Evolutionary conservation across 345 rosid genomes (phyloP), one percentile per base, ranked within the genome.

Genomic region (Populus deltoides): DNA sequence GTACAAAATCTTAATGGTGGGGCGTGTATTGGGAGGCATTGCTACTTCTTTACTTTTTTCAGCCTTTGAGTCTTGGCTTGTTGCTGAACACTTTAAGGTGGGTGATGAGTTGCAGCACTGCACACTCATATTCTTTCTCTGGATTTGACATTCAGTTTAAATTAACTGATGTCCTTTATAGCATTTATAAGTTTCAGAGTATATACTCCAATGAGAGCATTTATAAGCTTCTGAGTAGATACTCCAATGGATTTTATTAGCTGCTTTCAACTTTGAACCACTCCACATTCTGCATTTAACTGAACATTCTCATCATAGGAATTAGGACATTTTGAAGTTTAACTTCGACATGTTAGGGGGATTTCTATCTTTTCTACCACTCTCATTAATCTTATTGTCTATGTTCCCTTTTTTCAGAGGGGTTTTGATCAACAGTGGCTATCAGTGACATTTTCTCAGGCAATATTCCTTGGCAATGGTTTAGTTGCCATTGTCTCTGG

Each of bases 21-120:
- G 98, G 63, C 94, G 98, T 74, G 83, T 94, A 33, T 86, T 94
- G 89, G 98, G 98, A 75, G 98, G 98, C 82, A 92, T 94, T 66
- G 98, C 98, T 57, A 94, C 98, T 79, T 94, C 98, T 79, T 89
- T 94, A 25, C 86, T 94, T 41, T 90, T 90, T 81, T 93, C 98
- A 36, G 91, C 98, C 38, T 94, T 94, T 70, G 98, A 92, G 84
- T 94, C 98, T 47, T 94, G 98, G 98, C 98, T 94, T 69, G 97
- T 93, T 81, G 98, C 98, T 8, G 98, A 94, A 77, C 98, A 93
- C 87, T 89, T 89, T 72, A 94, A 94, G 97, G 98, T 92, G 55
- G 77, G 86, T n/a, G 41, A 76, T 82, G 41, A 65, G 59, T 61
- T 68, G 33, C 41, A 72, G 31, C 25, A 20, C 12, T 68, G 12